Evolutionary conservation across 768 basidiomycete species (phyloP).

Genomic region (Vararia minispora): DNA sequence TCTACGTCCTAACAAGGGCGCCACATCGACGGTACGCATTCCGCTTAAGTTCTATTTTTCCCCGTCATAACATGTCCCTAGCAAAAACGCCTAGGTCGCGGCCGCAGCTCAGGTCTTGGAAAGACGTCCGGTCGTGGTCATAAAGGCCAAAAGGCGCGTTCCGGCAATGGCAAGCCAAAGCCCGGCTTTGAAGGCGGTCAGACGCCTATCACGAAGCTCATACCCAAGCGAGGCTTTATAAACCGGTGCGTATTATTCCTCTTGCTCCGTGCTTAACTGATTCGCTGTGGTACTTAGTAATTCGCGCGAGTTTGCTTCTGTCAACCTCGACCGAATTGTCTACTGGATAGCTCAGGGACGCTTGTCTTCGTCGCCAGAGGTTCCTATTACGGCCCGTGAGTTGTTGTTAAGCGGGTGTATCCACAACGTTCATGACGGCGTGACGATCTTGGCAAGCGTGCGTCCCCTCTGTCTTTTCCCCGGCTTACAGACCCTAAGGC

Average conservation of each 20-base stretch:
- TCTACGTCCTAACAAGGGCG: too few relatives aligned
- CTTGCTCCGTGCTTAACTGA: not conserved
- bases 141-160: constrained; percentile 92
- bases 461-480: constrained; percentile 16
- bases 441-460: constrained; percentile 85
- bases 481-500: constrained; percentile 2
- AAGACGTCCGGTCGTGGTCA: constrained; percentile 89
- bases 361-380: constrained; percentile 61
- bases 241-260: constrained; percentile 57
- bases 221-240: constrained; percentile 91
- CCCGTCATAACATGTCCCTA: too few relatives aligned
- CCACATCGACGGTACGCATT: too few relatives aligned
- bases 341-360: constrained; percentile 85
- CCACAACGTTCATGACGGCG: constrained; percentile 80
- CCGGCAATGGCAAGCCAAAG: constrained; percentile 74
- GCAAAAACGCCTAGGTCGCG: constrained; percentile 94
- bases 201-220: constrained; percentile 80
- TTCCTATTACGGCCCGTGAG: constrained; percentile 82
- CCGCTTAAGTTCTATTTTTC: too few relatives aligned
- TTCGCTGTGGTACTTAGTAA: constrained; percentile 21
- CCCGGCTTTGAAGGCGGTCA: constrained; percentile 95
- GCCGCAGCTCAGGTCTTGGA: constrained; percentile 85
- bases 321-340: constrained; percentile 84
- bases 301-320: constrained; percentile 63
- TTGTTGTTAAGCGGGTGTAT: constrained; percentile 80